Evolutionary conservation across 257 asterid species (phyloP).

Genomic region (Fraxinus quadrangulata): DNA sequence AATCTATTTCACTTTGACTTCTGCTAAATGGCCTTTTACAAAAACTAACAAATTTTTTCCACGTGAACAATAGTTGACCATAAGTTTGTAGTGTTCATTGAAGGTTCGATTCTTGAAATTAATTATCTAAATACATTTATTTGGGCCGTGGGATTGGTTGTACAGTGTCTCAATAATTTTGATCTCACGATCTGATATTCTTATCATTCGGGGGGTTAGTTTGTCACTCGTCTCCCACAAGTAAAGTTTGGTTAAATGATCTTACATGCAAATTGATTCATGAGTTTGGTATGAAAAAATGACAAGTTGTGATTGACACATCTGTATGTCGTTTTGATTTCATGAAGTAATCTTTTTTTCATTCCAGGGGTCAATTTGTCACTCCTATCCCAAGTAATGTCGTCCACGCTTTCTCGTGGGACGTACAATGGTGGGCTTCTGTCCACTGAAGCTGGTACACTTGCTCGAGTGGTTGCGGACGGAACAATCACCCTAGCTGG

Average conservation of each 20-base stretch:
- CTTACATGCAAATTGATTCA: background rate
- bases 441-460: conserved; percentile 92
- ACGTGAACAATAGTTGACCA: no score
- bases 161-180: background rate
- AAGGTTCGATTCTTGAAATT: background rate
- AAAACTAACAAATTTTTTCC: no score
- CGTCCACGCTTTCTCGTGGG: conserved; percentile 93
- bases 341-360: background rate
- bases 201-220: background rate
- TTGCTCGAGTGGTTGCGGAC: conserved; percentile 90
- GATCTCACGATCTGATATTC: background rate
- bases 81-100: no score
- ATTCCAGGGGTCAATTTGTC: conserved; percentile 77
- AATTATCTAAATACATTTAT: background rate
- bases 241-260: background rate
- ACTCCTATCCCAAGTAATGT: conserved; percentile 89
- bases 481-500: conserved; percentile 87
- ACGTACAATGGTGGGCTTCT: conserved; percentile 87
- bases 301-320: background rate
- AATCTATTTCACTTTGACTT: no score
- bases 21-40: no score
- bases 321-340: background rate
- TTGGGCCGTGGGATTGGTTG: background rate
- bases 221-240: background rate
- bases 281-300: background rate